Conservation (phyloP, 2,329 filamentous ascomycete genomes). For the Aspergillus sp. region DNA sequence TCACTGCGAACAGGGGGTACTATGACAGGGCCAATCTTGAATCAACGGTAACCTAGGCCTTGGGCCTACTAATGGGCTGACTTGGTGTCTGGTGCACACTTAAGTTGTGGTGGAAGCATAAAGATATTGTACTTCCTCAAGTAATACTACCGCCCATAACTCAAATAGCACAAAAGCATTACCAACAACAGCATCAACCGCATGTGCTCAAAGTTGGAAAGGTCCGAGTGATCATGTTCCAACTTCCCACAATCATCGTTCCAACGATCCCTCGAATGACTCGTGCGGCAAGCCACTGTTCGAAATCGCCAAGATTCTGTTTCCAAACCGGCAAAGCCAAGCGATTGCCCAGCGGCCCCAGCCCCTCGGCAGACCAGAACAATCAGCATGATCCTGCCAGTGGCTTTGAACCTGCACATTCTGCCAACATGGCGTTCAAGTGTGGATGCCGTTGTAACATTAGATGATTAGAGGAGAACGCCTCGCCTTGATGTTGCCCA, state of each 20-base stretch:
- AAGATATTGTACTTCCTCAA: too few relatives aligned
- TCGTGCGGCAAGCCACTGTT: not conserved
- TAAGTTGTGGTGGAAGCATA: too few relatives aligned
- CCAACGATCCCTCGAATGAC: not conserved
- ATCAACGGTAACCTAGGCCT: too few relatives aligned
- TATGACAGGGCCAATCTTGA: not conserved
- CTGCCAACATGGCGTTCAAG: not conserved
- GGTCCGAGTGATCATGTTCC: too few relatives aligned
- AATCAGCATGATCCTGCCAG: not conserved
- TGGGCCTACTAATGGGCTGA: too few relatives aligned
- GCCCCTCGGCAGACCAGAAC: not conserved
- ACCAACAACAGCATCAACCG: too few relatives aligned
- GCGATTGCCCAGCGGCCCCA: not conserved
- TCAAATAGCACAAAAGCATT: too few relatives aligned
- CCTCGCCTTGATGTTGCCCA: not conserved
- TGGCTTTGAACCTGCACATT: not conserved
- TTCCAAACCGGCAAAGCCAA: constrained; percentile 9
- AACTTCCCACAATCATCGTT: not conserved
- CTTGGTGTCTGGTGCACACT: too few relatives aligned
- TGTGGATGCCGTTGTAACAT: not conserved
- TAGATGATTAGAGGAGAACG: not conserved
- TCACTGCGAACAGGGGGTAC: not conserved
- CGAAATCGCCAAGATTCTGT: constrained; percentile 5
- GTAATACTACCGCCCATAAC: too few relatives aligned
- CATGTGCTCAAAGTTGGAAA: too few relatives aligned